Evolutionary conservation across 805 yeast genomes (phyloP), one percentile per base, ranked within the genome.

Genomic region (Lipomyces lipofer): DNA sequence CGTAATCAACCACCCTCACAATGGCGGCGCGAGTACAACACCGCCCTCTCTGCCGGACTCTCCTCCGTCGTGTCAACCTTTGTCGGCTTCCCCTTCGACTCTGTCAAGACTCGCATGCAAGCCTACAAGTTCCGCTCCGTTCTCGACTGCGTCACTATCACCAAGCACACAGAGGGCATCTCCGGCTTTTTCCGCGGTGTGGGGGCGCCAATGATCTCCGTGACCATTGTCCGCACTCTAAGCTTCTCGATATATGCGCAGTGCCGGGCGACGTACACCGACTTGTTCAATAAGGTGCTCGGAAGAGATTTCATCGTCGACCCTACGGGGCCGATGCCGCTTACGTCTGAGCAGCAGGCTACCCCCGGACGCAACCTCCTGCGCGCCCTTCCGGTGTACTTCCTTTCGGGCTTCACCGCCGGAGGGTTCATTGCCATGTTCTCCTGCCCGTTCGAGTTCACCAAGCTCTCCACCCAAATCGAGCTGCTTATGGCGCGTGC

Each of bases 101-200:
- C 94, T n/a, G 75, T 89, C 55, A 88, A 88, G 68, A 89, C 95
- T 0, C 74, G 96, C 56, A 83, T 86, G 83, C 96, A 88, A 67
- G 85, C 95, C 0, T 85, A 86, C 60, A 75, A 78, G 50, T 88
- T 81, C 70, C 71, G 72, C 13, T 76, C 80, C 47, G 77, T 84
- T 25, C 67, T 75, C 48, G 81, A 80, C 51, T 87, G 95, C 66
- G 71, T 85, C 17, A 64, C 65, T 32, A 71, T 76, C 43, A 84
- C 95, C 0, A 71, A 80, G 27, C 63, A 66, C 6, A 68, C 73
- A 8, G 96, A 86, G 64, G 96, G 96, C 0, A 35, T 83, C 4
- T 58, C 69, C 5, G 94, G 92, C 10, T 79, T 88, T 56, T 89
- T 83, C 66, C 72, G 95, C 55, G 96, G 96, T 2, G 75, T 88